Conservation (phyloP, 768 basidiomycete genomes). For the Mycena maculata region DNA sequence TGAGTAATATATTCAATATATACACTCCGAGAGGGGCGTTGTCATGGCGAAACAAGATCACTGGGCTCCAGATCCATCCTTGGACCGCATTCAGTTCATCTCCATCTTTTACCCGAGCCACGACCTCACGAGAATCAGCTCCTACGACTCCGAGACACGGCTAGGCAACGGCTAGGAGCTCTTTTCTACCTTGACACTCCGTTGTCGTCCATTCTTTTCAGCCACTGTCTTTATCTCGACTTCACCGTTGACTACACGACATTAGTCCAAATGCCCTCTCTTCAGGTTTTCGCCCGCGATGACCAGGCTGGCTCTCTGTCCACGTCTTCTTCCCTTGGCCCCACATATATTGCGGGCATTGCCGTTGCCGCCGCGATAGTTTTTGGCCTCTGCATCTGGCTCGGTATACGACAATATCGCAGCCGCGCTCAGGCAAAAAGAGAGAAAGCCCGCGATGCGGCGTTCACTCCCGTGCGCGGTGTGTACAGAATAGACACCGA, state of each 20-base stretch:
- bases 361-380: constrained; percentile 56
- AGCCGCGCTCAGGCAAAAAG: constrained; percentile 51
- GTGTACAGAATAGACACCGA: constrained; percentile 46
- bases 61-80: too few relatives aligned
- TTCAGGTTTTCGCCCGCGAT: constrained; percentile 30
- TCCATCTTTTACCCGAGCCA: background rate
- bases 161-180: background rate
- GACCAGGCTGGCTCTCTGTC: background rate
- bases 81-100: background rate
- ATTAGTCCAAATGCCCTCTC: constrained; percentile 32
- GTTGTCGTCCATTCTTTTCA: constrained; percentile 31
- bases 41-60: too few relatives aligned
- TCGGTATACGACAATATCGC: constrained; percentile 54
- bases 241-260: constrained; percentile 22
- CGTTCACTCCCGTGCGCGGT: constrained; percentile 63
- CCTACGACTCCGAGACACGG: background rate
- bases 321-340: constrained; percentile 27
- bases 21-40: too few relatives aligned
- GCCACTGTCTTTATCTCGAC: constrained; percentile 12
- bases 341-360: constrained; percentile 64
- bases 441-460: constrained; percentile 51
- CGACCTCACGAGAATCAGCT: constrained; percentile 2
- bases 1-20: too few relatives aligned
- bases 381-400: constrained; percentile 54
- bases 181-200: constrained; percentile 14